phyloP scores from a whole-genome alignment of 2,329 filamentous ascomycete species.

The Alternaria arborescens region DNA sequence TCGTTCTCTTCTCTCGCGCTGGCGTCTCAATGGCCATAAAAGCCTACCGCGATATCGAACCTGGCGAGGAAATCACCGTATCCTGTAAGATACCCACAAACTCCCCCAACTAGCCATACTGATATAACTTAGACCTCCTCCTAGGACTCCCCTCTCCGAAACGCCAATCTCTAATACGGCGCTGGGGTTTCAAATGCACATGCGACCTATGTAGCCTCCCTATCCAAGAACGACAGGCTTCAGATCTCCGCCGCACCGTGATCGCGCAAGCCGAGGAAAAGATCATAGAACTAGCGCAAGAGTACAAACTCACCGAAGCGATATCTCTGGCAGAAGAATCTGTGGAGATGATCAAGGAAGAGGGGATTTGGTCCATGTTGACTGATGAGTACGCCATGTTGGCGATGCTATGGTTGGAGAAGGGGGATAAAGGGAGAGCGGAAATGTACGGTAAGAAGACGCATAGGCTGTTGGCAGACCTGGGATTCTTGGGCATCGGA shows the following conservation, averaged over 20 bases:
- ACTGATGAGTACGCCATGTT: slow-evolving; percentile 31
- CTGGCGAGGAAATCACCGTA: slow-evolving; percentile 37
- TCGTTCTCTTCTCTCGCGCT: slow-evolving; percentile 34
- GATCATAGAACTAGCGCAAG: slow-evolving; percentile 15
- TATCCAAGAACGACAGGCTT: slow-evolving; percentile 5
- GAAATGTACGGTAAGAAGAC: slow-evolving; percentile 19
- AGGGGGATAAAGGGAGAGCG: slow-evolving; percentile 19
- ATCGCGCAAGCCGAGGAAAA: slow-evolving; percentile 18
- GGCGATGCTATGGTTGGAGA: slow-evolving; percentile 22
- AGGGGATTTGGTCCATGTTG: slow-evolving; percentile 23
- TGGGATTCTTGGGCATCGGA: slow-evolving; percentile 30
- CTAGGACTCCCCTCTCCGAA: slow-evolving; percentile 20
- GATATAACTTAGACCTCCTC: slow-evolving; percentile 21
- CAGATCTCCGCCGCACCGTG: slow-evolving; percentile 27
- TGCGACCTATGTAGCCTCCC: slow-evolving; percentile 28
- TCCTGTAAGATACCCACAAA: slow-evolving; percentile 19
- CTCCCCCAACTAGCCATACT: neutral
- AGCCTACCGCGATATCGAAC: slow-evolving; percentile 31
- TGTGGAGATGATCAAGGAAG: slow-evolving; percentile 25
- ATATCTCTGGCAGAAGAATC: slow-evolving; percentile 21
- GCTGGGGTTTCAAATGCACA: slow-evolving; percentile 39
- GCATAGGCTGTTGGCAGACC: slow-evolving; percentile 9
- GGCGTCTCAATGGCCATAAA: slow-evolving; percentile 33
- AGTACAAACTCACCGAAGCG: slow-evolving; percentile 11
- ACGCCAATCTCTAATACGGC: slow-evolving; percentile 18